Base-by-base conservation (phyloP, 257 asterid genomes). In the Solanum appendiculatum region DNA sequence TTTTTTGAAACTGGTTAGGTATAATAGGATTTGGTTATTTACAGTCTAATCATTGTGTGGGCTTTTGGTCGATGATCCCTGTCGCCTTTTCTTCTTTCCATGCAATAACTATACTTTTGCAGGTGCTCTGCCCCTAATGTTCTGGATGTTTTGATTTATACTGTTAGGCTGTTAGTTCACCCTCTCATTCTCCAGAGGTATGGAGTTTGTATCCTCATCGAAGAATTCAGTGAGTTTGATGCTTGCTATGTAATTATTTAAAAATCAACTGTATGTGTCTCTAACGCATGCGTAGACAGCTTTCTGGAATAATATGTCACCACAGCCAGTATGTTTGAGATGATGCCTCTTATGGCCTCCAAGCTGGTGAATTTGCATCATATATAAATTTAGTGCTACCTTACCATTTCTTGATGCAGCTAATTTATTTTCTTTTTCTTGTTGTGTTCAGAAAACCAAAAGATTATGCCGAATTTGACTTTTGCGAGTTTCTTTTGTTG, bases 121-220 rank as follows among this genome's bases (percentile, higher is more conserved):
- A 82, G 90, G 87, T 89, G 73, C 46, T 87, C 33, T 88, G 84
- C 75, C 86, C 75, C 42, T 90, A 86, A 39, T 86, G 85, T 87
- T 82, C 86, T 83, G 89, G 92, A 66, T 85, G 23, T 85, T 85
- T 42, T 86, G 58, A 66, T 82, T 86, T 88, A 34, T 31, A 33
- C 23, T 83, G 84, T 84, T 84, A n/a, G 85, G 81, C 84, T 39
- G 85, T 70, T 70, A 3, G 44, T 51, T 84, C 81, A 27, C 33
- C 82, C 81, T 46, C 21, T 82, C 86, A 80, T 86, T 87, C 82
- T 39, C 36, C 72, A 64, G 91, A 86, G 93, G 92, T 91, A 86
- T 86, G 92, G 83, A 86, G 86, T 82, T 33, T 56, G 20, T 18
- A 46, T 56, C 85, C 18, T 80, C n/a, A 12, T 80, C 9, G 3